Percentiles rank a stretch among this genome's conserved stretches.
Evolutionary conservation across 176 grass and related monocot genomes (phyloP).

Genomic region (Triticum monococcum): DNA sequence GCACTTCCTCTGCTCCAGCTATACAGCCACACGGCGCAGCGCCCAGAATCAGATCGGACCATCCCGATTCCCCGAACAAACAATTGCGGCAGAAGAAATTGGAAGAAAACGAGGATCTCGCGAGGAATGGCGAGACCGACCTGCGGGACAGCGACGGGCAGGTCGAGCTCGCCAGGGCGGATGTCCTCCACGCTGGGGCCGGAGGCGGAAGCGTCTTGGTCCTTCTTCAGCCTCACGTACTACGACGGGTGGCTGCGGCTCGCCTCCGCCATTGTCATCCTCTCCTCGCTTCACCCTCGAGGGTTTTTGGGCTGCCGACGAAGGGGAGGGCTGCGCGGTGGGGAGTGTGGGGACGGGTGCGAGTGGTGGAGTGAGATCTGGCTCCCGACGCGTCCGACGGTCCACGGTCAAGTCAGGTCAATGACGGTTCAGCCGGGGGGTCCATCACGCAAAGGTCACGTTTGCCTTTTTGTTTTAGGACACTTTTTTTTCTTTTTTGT

Average conservation of each 20-base stretch:
- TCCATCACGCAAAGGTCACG: background rate
- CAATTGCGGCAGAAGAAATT: background rate
- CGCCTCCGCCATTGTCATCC: constrained; percentile 45
- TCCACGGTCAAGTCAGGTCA: background rate
- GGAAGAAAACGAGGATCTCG: background rate
- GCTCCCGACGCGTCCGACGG: background rate
- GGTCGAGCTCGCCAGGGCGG: constrained; percentile 68
- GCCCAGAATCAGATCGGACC: background rate
- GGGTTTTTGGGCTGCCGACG: background rate
- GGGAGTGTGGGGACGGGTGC: background rate
- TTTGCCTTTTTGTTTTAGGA: background rate
- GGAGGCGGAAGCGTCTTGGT: constrained; percentile 34
- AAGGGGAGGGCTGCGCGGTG: background rate
- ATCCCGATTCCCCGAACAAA: background rate
- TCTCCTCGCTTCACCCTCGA: background rate
- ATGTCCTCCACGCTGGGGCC: constrained; percentile 38
- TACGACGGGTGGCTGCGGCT: constrained; percentile 9
- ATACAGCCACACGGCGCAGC: background rate
- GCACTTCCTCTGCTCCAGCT: constrained; percentile 57
- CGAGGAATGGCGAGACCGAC: background rate
- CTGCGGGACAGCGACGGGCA: constrained; percentile 48
- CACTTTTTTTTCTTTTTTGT: too few species aligned
- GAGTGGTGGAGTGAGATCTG: background rate
- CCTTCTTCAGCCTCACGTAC: constrained; percentile 55
- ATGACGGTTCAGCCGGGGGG: background rate